These are phyloP conservation scores for Ascochyta fabae DNA, from an alignment of 2,329 filamentous ascomycete genomes.

Conservation along the genomic window DNA sequence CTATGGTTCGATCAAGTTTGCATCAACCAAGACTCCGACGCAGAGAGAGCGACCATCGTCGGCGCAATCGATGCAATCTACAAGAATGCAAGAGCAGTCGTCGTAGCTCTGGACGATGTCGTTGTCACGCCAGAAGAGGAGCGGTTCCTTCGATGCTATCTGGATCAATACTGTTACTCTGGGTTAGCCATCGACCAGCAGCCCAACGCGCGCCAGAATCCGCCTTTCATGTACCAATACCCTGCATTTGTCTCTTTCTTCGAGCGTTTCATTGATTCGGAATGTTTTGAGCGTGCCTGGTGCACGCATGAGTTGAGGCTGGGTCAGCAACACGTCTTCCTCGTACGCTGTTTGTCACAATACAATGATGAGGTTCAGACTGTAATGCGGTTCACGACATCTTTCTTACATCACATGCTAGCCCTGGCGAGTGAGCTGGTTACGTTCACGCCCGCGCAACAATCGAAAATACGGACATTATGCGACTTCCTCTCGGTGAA, in stretches of 20 bases:
- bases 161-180: constrained; percentile 45
- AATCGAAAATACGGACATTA: constrained; percentile 30
- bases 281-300: constrained; percentile 55
- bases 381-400: constrained; percentile 50
- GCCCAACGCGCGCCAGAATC: constrained; percentile 31
- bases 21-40: constrained; percentile 51
- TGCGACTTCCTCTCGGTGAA: constrained; percentile 27
- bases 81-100: constrained; percentile 49
- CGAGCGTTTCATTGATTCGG: constrained; percentile 49
- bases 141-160: constrained; percentile 47
- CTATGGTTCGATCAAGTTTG: constrained; percentile 56
- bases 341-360: constrained; percentile 45
- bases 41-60: constrained; percentile 49
- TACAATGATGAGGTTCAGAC: constrained; percentile 31
- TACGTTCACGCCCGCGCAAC: constrained; percentile 16
- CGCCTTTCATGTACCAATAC: constrained; percentile 42
- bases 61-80: constrained; percentile 54
- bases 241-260: constrained; percentile 35
- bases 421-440: constrained; percentile 41
- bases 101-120: constrained; percentile 53
- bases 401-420: constrained; percentile 51
- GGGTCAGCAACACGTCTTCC: constrained; percentile 50
- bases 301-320: constrained; percentile 54
- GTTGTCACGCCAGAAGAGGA: constrained; percentile 44
- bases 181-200: constrained; percentile 30